Conservation (phyloP, 2,329 filamentous ascomycete genomes). For the Apiospora koreana region DNA sequence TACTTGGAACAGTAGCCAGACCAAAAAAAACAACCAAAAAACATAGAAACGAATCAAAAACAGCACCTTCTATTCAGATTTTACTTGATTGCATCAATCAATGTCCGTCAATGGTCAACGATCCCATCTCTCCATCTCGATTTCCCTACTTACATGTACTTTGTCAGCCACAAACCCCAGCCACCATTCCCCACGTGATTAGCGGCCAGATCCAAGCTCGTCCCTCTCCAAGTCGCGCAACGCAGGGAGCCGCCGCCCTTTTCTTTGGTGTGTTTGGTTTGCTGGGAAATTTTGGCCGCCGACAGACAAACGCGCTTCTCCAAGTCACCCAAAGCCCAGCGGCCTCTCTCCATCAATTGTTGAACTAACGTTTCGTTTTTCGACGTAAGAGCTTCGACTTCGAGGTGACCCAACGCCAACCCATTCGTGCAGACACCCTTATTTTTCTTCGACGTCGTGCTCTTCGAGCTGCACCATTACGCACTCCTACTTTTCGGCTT, state of each 20-base stretch:
- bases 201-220: background rate
- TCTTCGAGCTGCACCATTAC: background rate
- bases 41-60: too few relatives aligned
- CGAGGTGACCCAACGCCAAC: background rate
- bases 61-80: too few relatives aligned
- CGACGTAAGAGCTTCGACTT: conserved; percentile 7
- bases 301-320: background rate
- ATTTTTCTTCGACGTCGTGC: background rate
- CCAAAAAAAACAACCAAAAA: too few relatives aligned
- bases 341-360: conserved; percentile 5
- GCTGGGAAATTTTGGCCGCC: background rate
- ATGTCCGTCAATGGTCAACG: too few relatives aligned
- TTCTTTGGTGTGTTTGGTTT: background rate
- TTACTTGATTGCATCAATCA: too few relatives aligned
- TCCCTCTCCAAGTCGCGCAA: background rate
- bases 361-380: conserved; percentile 7
- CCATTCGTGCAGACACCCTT: background rate
- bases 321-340: background rate
- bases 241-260: background rate
- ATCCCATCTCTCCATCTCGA: too few relatives aligned
- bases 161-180: background rate
- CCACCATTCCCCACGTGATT: conserved; percentile 8
- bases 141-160: too few relatives aligned
- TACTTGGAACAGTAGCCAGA: too few relatives aligned
- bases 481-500: background rate